Conservation (phyloP, 2,329 filamentous ascomycete species). For the Botrytis byssoidea region DNA sequence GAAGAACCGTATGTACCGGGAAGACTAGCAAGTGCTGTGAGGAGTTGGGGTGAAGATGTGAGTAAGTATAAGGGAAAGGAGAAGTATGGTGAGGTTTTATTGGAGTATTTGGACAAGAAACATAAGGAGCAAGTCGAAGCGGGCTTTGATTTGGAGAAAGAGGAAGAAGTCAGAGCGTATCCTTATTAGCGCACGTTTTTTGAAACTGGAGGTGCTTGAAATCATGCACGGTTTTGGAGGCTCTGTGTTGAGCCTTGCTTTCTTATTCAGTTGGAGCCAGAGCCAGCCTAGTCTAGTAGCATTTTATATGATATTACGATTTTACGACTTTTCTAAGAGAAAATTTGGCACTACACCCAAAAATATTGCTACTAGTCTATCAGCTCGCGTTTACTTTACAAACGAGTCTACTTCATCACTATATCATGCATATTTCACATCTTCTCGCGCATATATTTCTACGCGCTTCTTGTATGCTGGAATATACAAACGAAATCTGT, state of each 20-base stretch:
- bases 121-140: slow-evolving; percentile 70
- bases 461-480: background rate
- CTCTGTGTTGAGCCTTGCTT: background rate
- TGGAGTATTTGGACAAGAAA: slow-evolving; percentile 73
- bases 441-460: background rate
- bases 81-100: slow-evolving; percentile 67
- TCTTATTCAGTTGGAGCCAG: background rate
- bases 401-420: background rate
- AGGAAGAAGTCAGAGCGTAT: slow-evolving; percentile 61
- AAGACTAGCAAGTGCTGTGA: slow-evolving; percentile 70
- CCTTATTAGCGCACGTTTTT: slow-evolving; percentile 46
- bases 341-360: background rate
- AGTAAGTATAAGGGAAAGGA: slow-evolving; percentile 75
- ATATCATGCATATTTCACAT: background rate
- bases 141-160: slow-evolving; percentile 61
- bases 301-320: background rate
- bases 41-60: slow-evolving; percentile 81
- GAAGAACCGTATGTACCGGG: slow-evolving; percentile 73
- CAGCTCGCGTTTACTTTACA: background rate
- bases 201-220: background rate
- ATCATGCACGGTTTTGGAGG: background rate
- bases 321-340: background rate
- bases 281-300: background rate
- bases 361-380: too few relatives aligned
- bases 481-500: background rate